Evolutionary conservation across 108 stramenopile species (phyloP).

Genomic region (Discostella stelligeroides): DNA sequence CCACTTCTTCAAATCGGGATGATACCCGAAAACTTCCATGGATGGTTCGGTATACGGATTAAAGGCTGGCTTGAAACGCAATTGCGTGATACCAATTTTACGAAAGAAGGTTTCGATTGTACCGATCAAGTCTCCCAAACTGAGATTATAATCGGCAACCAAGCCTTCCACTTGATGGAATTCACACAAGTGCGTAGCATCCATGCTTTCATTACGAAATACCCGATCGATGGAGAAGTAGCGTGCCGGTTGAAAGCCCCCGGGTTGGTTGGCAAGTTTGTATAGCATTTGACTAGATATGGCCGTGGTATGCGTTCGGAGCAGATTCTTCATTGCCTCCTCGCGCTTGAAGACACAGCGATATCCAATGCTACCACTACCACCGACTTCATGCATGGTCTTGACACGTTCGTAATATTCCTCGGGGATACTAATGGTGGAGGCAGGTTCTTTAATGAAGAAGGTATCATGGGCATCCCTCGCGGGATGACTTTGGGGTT

Average conservation of each 20-base stretch:
- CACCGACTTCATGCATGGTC: conserved; percentile 96
- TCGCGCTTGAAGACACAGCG: conserved; percentile 92
- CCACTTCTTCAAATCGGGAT: conserved; percentile 99
- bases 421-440: conserved; percentile 87
- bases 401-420: conserved; percentile 98
- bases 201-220: conserved; percentile 99
- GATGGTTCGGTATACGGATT: conserved; percentile 99
- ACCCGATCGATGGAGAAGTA: conserved; percentile 99
- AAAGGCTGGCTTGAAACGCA: conserved; percentile 99
- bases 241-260: conserved; percentile 95
- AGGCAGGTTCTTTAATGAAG: conserved; percentile 96
- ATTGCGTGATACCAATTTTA: conserved; percentile 97
- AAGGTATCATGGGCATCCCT: conserved; percentile 99
- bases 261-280: conserved; percentile 94
- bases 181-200: conserved; percentile 99
- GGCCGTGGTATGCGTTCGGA: conserved; percentile 98
- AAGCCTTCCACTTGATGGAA: conserved; percentile 99
- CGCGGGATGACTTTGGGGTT: conserved; percentile 99
- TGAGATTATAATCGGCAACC: conserved; percentile 98
- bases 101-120: conserved; percentile 99
- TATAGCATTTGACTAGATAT: conserved; percentile 96
- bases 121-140: conserved; percentile 97
- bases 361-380: conserved; percentile 95
- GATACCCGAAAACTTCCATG: conserved; percentile 99
- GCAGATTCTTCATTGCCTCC: conserved; percentile 97